phyloP scores from a whole-genome alignment of 495 filamentous ascomycete genomes.

The Annulohypoxylon maeteangense region DNA sequence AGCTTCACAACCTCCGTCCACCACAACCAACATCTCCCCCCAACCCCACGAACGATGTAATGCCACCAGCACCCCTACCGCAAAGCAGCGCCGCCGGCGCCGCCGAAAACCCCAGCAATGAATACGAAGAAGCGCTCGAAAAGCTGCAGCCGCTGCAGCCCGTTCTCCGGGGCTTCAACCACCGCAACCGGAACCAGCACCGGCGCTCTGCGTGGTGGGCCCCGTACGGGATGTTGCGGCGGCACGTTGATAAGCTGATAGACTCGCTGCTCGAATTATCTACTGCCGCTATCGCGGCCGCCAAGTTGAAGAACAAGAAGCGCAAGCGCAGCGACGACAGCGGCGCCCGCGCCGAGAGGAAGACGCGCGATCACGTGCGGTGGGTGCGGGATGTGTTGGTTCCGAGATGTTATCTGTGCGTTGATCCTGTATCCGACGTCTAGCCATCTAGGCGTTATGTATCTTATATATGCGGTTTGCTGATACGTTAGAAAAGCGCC shows the following conservation, averaged over 20 bases:
- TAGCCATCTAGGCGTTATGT: too few species aligned
- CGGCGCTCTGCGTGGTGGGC: constrained; percentile 77
- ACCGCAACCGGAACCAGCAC: constrained; percentile 88
- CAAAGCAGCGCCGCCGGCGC: constrained; percentile 3
- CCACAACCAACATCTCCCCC: not conserved
- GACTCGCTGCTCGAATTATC: constrained; percentile 52
- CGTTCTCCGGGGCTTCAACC: constrained; percentile 71
- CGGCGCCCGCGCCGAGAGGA: constrained; percentile 22
- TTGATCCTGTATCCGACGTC: not conserved
- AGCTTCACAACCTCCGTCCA: not conserved
- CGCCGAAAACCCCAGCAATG: not conserved
- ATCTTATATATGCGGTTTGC: too few species aligned
- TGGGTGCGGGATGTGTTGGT: constrained; percentile 51
- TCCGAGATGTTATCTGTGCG: constrained; percentile 49
- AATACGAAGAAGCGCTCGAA: constrained; percentile 28
- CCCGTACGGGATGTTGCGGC: constrained; percentile 71
- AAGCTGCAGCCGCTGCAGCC: constrained; percentile 49
- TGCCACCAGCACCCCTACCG: constrained; percentile 12
- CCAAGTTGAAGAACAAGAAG: constrained; percentile 37
- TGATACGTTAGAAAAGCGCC: constrained; percentile 51
- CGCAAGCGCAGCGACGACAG: constrained; percentile 34
- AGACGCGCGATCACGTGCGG: constrained; percentile 39
- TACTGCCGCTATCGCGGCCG: constrained; percentile 12
- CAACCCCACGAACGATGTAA: constrained; percentile 18
- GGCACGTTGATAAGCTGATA: constrained; percentile 65